Conservation (phyloP, 768 basidiomycete species). For the Tylopilus plumbeoviolaceoides region DNA sequence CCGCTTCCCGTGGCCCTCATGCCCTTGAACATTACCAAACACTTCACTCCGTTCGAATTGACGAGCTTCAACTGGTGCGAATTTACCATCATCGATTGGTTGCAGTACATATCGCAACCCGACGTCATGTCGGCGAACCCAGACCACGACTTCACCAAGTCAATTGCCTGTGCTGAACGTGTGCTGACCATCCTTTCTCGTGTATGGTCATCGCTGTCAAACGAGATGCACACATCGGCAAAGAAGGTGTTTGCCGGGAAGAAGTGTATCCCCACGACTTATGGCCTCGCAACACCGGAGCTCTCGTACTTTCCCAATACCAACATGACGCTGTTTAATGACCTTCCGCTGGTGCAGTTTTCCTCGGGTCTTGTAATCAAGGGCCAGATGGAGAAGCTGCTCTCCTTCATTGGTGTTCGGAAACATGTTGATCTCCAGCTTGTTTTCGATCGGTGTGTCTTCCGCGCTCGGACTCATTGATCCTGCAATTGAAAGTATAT, state of each 20-base stretch:
- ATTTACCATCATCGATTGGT: background rate
- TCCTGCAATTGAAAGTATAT: background rate
- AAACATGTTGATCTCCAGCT: constrained; percentile 80
- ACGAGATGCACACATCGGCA: background rate
- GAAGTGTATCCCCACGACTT: background rate
- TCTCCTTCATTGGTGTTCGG: constrained; percentile 75
- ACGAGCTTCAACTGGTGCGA: background rate
- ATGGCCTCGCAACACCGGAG: background rate
- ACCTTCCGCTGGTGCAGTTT: constrained; percentile 44
- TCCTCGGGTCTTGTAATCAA: constrained; percentile 62
- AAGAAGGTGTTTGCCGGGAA: background rate
- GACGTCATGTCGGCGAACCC: background rate
- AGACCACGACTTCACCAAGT: background rate
- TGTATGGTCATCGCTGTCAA: background rate
- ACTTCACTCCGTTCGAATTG: background rate
- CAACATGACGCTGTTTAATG: background rate
- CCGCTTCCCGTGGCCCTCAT: background rate
- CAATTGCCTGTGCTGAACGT: background rate
- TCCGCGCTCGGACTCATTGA: background rate
- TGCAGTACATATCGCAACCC: background rate
- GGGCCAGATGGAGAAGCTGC: constrained; percentile 64
- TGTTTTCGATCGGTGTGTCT: constrained; percentile 68
- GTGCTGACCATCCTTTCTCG: background rate
- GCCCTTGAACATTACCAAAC: background rate
- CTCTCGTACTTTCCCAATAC: background rate